Percentiles rank a stretch among this genome's conserved stretches.
phyloP scores from a whole-genome alignment of 805 yeast species.

The Candida succiphila region DNA sequence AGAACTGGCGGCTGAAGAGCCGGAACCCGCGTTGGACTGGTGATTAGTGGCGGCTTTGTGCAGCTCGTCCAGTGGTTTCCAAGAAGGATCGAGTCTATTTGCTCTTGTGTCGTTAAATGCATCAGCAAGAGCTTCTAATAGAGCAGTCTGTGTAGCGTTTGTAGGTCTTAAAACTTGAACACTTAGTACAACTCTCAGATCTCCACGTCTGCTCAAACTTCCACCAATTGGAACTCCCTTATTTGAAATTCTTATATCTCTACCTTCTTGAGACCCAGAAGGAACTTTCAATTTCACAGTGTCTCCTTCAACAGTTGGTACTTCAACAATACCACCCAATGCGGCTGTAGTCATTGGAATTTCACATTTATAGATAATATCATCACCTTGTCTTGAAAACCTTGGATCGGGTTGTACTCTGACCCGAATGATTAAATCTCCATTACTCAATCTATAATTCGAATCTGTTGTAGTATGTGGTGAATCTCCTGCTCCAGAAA shows the following conservation, averaged over 20 bases:
- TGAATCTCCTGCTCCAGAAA: constrained; percentile 84
- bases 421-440: constrained; percentile 81
- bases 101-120: constrained; percentile 77
- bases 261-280: constrained; percentile 75
- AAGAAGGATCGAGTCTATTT: constrained; percentile 48
- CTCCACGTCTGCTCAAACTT: constrained; percentile 49
- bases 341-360: constrained; percentile 95
- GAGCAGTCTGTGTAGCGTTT: constrained; percentile 76
- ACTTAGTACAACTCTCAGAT: constrained; percentile 63
- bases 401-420: constrained; percentile 65
- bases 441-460: constrained; percentile 60
- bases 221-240: constrained; percentile 72
- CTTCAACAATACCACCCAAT: constrained; percentile 79
- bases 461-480: constrained; percentile 71
- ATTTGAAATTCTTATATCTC: constrained; percentile 65
- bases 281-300: constrained; percentile 71
- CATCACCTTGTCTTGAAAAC: constrained; percentile 58
- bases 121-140: constrained; percentile 92
- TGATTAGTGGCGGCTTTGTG: constrained; percentile 2
- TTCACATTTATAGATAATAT: constrained; percentile 53
- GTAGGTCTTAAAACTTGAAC: constrained; percentile 67
- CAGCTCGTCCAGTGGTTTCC: constrained; percentile 25
- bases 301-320: constrained; percentile 81
- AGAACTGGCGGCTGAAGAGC: background rate
- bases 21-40: background rate